Percentiles rank a stretch among this genome's conserved stretches.
Evolutionary conservation across 192 early-diverging fungal species (phyloP).

Genomic region (Umbelopsis sp.): DNA sequence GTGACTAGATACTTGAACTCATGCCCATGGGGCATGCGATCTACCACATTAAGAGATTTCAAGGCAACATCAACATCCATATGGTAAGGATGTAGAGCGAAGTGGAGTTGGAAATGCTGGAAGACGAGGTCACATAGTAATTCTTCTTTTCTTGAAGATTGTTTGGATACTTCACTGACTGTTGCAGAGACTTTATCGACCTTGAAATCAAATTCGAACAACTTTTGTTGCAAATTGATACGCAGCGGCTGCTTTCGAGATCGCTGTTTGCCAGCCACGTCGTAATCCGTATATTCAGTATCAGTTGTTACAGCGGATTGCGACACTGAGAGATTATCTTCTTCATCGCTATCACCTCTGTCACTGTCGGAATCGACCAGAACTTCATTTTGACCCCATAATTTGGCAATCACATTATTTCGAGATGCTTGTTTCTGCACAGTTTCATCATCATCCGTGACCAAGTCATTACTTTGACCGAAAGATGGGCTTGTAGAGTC

Average conservation of each 20-base stretch:
- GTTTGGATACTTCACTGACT: slow-evolving; percentile 58
- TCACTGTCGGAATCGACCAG: slow-evolving; percentile 40
- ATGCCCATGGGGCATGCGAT: slow-evolving; percentile 55
- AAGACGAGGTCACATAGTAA: slow-evolving; percentile 70
- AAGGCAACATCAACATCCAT: slow-evolving; percentile 76
- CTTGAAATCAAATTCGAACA: slow-evolving; percentile 65
- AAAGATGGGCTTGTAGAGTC: neutral
- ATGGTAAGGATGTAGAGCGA: slow-evolving; percentile 71
- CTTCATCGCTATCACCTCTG: slow-evolving; percentile 29
- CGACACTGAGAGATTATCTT: slow-evolving; percentile 30
- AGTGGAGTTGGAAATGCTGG: slow-evolving; percentile 68
- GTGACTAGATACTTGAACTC: slow-evolving; percentile 65
- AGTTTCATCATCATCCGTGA: neutral
- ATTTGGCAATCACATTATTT: slow-evolving; percentile 20
- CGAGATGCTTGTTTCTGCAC: neutral
- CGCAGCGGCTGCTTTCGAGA: slow-evolving; percentile 24
- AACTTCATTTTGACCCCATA: slow-evolving; percentile 26
- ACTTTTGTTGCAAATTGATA: slow-evolving; percentile 37
- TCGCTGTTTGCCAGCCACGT: neutral
- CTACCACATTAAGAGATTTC: slow-evolving; percentile 77
- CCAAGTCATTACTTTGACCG: neutral
- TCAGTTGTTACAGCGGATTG: slow-evolving; percentile 61
- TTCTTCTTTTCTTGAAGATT: slow-evolving; percentile 44
- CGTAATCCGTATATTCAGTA: slow-evolving; percentile 21
- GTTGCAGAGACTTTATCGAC: slow-evolving; percentile 69